Evolutionary conservation across 805 yeast genomes (phyloP), one percentile per base, ranked within the genome.

Genomic region (Candida sphagnicola): DNA sequence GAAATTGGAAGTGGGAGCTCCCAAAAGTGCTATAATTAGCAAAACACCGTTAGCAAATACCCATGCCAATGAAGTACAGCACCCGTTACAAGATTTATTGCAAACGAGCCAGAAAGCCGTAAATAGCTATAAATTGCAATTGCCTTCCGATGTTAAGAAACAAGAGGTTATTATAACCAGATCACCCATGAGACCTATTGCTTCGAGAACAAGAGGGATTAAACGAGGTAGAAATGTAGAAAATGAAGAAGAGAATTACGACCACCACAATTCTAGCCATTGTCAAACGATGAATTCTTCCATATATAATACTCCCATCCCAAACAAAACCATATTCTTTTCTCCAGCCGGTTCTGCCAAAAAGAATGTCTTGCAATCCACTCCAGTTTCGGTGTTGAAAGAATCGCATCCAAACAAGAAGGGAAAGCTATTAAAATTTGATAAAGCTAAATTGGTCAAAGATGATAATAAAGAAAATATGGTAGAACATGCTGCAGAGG

Each of bases 301-400:
- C 4, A 35, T 40, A 18, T 43, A 42, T 40, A 48, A 51, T 29
- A 58, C 61, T 17, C 63, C 65, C 3, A 50, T 50, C 11, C 56
- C 56, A 4, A 58, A 53, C 36, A 58, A 52, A 34, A 51, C 63
- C 10, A 47, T 51, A 1, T 54, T 42, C 41, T 58, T 57, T 39
- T 59, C 65, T 10, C 61, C 65, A 19, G 47, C 58, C 6, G 56
- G 51, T 35, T 34, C 54, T 46, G 48, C 40, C 37, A 41, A 50
- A 42, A 39, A 45, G 36, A 25, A 10, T 31, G 11, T 33, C 8
- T 16, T 18, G 10, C 55, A 48, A 29, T 53, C 62, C 10, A 61
- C 65, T 8, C 65, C 65, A 6, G 53, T 53, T 5, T 39, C 58
- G 8, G 39, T 49, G 4, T 41, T 44, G 29, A 54, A 53, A 26